A percentile compares a stretch with the other conserved stretches of the same genome.
Evolutionary conservation across 2,329 filamentous ascomycete species (phyloP).

Genomic region (Blumeria graminis): DNA sequence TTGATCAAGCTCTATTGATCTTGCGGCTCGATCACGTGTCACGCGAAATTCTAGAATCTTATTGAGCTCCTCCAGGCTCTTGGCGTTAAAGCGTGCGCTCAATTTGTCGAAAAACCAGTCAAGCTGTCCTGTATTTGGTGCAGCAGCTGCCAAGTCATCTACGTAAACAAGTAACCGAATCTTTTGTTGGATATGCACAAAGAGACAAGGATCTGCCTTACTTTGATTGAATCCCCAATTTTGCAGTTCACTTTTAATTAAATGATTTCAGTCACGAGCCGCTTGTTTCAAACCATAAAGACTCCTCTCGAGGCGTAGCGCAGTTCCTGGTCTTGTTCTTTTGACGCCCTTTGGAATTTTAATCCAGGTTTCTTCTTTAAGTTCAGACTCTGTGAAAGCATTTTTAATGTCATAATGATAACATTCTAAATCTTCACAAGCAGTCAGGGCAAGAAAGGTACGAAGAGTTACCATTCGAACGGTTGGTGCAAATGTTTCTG

Average conservation of each 20-base stretch:
- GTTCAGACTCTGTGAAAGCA: background rate
- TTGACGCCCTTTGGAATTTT: background rate
- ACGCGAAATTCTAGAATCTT: too few relatives aligned
- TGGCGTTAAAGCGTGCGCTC: too few relatives aligned
- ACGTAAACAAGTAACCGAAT: background rate
- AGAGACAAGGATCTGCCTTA: background rate
- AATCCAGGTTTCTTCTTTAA: background rate
- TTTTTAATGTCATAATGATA: too few relatives aligned
- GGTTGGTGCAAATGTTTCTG: too few relatives aligned
- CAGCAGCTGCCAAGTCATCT: background rate
- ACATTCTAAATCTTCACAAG: too few relatives aligned
- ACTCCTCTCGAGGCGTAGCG: background rate
- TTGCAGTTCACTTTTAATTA: background rate
- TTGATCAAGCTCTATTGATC: too few relatives aligned
- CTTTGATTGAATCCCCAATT: conserved; percentile 1
- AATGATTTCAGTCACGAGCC: background rate
- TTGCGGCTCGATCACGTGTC: too few relatives aligned
- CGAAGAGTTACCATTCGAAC: too few relatives aligned
- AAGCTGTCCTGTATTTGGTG: background rate
- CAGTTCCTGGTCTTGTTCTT: background rate
- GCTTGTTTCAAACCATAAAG: background rate
- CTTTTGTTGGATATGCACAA: background rate
- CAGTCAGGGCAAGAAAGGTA: too few relatives aligned
- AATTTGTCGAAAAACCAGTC: background rate
- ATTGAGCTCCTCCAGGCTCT: too few relatives aligned